Percentiles rank a stretch among this genome's conserved stretches.
Evolutionary conservation across 139 green algal species (phyloP).

Genomic region (Auxenochlorella pyrenoidosa): DNA sequence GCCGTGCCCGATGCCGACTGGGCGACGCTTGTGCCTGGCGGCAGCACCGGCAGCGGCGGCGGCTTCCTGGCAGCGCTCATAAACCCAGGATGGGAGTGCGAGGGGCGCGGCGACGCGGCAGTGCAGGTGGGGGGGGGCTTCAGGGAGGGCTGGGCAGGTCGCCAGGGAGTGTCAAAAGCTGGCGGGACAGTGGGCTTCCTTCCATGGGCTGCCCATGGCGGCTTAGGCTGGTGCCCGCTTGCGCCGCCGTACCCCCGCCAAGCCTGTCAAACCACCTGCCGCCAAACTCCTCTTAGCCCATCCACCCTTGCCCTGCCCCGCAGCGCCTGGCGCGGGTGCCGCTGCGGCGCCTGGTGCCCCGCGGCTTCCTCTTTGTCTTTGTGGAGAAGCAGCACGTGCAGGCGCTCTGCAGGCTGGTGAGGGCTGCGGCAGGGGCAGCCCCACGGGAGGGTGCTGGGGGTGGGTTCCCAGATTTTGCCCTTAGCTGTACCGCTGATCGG

Average conservation of each 20-base stretch:
- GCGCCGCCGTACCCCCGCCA: too few relatives aligned
- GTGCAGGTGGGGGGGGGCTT: slow-evolving; percentile 4
- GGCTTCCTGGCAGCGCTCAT: slow-evolving; percentile 65
- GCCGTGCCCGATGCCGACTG: background rate
- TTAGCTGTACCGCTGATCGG: too few relatives aligned
- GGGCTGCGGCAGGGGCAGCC: background rate
- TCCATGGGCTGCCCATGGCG: background rate
- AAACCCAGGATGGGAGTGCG: slow-evolving; percentile 71
- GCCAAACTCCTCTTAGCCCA: too few relatives aligned
- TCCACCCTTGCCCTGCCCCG: background rate
- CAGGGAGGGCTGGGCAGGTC: background rate
- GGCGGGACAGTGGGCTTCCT: background rate
- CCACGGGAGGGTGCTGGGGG: too few relatives aligned
- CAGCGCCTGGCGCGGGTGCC: slow-evolving; percentile 63
- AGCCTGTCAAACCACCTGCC: background rate
- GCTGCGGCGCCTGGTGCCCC: slow-evolving; percentile 72
- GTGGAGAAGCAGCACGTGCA: slow-evolving; percentile 74
- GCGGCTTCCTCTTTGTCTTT: slow-evolving; percentile 93
- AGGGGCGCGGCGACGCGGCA: slow-evolving; percentile 20
- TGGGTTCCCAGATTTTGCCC: too few relatives aligned
- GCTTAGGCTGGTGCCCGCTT: too few relatives aligned
- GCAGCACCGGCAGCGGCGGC: background rate
- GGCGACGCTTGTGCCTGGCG: background rate
- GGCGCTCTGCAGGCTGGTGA: slow-evolving; percentile 45
- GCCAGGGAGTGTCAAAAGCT: background rate